Percentiles rank a stretch among this genome's conserved stretches.
These are phyloP conservation scores for Botryotinia convoluta DNA, from an alignment of 2,329 filamentous ascomycete species.

Conservation along the genomic window DNA sequence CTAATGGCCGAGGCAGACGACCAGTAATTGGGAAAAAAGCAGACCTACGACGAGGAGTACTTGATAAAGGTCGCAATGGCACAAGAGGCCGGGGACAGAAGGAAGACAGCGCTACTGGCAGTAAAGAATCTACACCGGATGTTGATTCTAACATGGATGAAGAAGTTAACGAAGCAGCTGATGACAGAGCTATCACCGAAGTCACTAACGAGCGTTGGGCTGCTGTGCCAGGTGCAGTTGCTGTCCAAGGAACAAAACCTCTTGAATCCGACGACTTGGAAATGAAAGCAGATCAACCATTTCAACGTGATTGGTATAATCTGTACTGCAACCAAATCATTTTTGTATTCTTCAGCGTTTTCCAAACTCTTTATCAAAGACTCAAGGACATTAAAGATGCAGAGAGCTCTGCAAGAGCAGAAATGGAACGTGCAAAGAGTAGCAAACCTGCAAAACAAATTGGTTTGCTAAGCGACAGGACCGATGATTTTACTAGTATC, in stretches of 20 bases:
- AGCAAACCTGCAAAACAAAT: constrained; percentile 81
- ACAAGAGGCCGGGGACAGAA: constrained; percentile 70
- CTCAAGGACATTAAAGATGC: constrained; percentile 80
- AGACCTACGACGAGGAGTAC: constrained; percentile 78
- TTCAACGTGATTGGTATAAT: constrained; percentile 77
- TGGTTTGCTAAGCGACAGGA: constrained; percentile 75
- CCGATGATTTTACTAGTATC: constrained; percentile 69
- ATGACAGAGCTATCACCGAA: constrained; percentile 60
- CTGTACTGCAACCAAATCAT: constrained; percentile 90
- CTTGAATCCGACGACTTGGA: constrained; percentile 57
- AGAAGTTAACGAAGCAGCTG: constrained; percentile 62
- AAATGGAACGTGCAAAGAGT: constrained; percentile 69
- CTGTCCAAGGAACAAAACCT: constrained; percentile 51
- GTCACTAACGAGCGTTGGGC: constrained; percentile 64
- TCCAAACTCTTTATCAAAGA: constrained; percentile 85
- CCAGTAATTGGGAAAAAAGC: constrained; percentile 66
- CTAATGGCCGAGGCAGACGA: constrained; percentile 65
- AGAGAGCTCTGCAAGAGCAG: constrained; percentile 68
- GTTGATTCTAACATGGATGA: constrained; percentile 74
- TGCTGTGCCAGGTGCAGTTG: constrained; percentile 56
- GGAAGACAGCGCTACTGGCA: constrained; percentile 76
- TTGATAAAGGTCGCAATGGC: constrained; percentile 73
- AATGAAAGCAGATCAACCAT: constrained; percentile 75
- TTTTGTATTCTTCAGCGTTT: constrained; percentile 92
- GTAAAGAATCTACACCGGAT: constrained; percentile 87